These are phyloP conservation scores for Candida frijolesensis DNA, from an alignment of 1,139 yeast genomes.

Conservation along the genomic window DNA sequence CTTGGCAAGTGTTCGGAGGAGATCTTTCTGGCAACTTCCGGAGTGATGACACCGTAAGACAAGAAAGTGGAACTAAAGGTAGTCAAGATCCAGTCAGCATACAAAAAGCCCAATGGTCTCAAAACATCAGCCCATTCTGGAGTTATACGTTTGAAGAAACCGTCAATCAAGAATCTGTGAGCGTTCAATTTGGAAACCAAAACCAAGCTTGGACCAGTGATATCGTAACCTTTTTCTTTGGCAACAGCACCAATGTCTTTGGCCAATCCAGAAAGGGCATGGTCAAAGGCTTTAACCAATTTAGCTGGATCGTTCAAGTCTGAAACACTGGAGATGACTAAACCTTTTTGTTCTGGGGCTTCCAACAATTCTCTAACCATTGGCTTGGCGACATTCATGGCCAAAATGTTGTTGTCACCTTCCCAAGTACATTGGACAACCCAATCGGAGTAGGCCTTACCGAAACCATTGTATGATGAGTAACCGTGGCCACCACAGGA, in stretches of 20 bases:
- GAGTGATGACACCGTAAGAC: constrained; percentile 56
- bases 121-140: constrained; percentile 29
- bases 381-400: constrained; percentile 79
- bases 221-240: constrained; percentile 50
- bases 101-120: constrained; percentile 44
- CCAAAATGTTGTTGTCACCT: constrained; percentile 87
- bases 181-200: constrained; percentile 62
- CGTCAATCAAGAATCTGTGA: constrained; percentile 54
- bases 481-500: constrained; percentile 96
- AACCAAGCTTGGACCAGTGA: constrained; percentile 57
- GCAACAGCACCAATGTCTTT: constrained; percentile 48
- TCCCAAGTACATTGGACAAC: constrained; percentile 97
- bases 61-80: constrained; percentile 74
- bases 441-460: constrained; percentile 87
- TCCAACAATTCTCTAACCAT: constrained; percentile 55
- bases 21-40: constrained; percentile 33
- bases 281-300: constrained; percentile 39
- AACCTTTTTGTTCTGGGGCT: constrained; percentile 31
- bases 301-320: constrained; percentile 41
- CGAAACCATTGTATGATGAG: constrained; percentile 85
- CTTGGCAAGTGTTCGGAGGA: constrained; percentile 47
- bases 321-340: constrained; percentile 43
- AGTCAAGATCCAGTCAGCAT: constrained; percentile 67
- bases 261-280: constrained; percentile 49
- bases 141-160: constrained; percentile 37